Evolutionary conservation across 805 yeast genomes (phyloP), one percentile per base, ranked within the genome.

Genomic region (Wickerhamiella qilinensis): DNA sequence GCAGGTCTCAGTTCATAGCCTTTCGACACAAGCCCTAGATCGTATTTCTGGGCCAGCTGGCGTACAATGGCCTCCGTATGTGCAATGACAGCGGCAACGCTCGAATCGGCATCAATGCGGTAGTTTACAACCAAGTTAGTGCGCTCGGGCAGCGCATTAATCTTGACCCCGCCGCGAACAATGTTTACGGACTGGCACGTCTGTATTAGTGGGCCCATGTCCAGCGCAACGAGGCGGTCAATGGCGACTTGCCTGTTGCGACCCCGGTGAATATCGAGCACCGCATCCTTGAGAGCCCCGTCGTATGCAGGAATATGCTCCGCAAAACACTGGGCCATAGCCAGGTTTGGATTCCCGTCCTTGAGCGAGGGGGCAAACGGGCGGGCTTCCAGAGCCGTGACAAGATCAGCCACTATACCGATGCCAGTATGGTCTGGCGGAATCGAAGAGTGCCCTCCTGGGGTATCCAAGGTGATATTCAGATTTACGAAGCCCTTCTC

Each of bases 371-470:
- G 62, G 11, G 59, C 54, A 50, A 64, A 78, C 6, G 75, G 77
- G 43, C 70, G 67, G 9, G 56, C 54, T 53, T 84, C 94, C 30
- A 82, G 60, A 15, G 56, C 47, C 16, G 63, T 57, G 14, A 76
- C 64, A 40, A 81, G 61, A 42, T 75, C 72, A 2, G 84, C 65
- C 40, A 77, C 62, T 21, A 82, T 68, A 11, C 93, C 94, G 57
- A 83, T 79, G 2, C 79, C 68, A 5, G 93, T 81, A 50, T 82
- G 93, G 38, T 71, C 77, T 2, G 88, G 91, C 9, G 93, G 93
- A 14, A 68, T 56, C 4, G 85, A 77, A 0, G 88, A 74, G 53
- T 81, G 93, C 5, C 93, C 93, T 30, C 93, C 93, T 14, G 74
- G 71, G 18, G 81, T 75, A 18, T 59, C 59, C 34, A 80, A 57